Conservation (phyloP, 768 basidiomycete species). For the Solioccasus polychromus region DNA sequence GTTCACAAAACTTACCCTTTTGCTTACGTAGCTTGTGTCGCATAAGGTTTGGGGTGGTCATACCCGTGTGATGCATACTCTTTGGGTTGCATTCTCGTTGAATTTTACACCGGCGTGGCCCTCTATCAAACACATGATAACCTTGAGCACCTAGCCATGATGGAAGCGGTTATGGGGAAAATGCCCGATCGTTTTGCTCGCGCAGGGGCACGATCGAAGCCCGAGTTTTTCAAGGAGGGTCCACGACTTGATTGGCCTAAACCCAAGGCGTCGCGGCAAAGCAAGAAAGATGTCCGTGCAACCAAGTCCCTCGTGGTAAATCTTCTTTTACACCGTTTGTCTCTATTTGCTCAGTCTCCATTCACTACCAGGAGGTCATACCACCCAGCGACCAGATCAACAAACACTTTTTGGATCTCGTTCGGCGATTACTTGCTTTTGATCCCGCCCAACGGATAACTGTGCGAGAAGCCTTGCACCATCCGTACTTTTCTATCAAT, state of each 20-base stretch:
- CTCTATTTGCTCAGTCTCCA: constrained; percentile 2
- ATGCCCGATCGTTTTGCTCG: constrained; percentile 88
- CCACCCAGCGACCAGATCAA: constrained; percentile 71
- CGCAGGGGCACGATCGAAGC: constrained; percentile 72
- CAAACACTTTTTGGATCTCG: constrained; percentile 81
- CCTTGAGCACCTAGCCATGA: constrained; percentile 98
- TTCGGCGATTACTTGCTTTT: constrained; percentile 82
- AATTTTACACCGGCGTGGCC: constrained; percentile 96
- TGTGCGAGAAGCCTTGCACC: constrained; percentile 82
- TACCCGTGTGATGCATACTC: constrained; percentile 99
- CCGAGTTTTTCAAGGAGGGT: constrained; percentile 91
- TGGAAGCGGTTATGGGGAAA: constrained; percentile 99
- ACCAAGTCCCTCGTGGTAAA: constrained; percentile 73
- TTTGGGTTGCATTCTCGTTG: constrained; percentile 96
- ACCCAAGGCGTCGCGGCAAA: constrained; percentile 81
- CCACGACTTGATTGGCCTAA: constrained; percentile 90
- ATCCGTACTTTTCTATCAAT: constrained; percentile 77
- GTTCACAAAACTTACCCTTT: constrained; percentile 13
- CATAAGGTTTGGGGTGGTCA: constrained; percentile 95
- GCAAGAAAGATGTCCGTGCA: constrained; percentile 89
- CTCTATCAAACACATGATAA: constrained; percentile 99
- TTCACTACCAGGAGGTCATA: constrained; percentile 69
- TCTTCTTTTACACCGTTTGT: constrained; percentile 22
- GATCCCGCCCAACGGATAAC: constrained; percentile 87
- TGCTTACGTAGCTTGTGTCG: constrained; percentile 8